Conservation (phyloP, 2,329 filamentous ascomycete genomes). For the Zarea fungicola region DNA sequence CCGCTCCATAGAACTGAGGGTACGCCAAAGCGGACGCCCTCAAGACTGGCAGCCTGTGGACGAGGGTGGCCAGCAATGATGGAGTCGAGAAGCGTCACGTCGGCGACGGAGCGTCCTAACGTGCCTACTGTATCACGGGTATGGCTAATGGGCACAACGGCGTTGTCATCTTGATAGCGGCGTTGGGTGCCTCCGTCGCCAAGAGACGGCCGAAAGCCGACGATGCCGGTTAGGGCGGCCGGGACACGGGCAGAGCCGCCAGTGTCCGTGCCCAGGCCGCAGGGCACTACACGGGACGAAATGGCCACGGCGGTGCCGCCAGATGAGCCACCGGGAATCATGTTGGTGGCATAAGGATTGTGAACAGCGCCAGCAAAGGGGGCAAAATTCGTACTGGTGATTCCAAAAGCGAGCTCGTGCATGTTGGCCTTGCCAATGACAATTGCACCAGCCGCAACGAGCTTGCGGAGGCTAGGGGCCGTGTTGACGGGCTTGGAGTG, state of each 20-base stretch:
- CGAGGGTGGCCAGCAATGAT: conserved; percentile 11
- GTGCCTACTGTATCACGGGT: conserved; percentile 13
- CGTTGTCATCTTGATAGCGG: conserved; percentile 13
- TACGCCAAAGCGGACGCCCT: conserved; percentile 13
- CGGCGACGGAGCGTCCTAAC: conserved; percentile 11
- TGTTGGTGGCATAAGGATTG: conserved; percentile 14
- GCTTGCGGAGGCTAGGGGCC: conserved; percentile 17
- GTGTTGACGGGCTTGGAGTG: conserved; percentile 12
- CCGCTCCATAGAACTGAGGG: conserved; percentile 16
- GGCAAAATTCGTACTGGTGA: conserved; percentile 17
- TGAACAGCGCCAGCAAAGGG: conserved; percentile 17
- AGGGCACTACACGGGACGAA: conserved; percentile 17
- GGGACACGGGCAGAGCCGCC: conserved; percentile 18
- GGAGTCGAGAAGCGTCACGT: conserved; percentile 14
- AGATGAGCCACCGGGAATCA: conserved; percentile 19
- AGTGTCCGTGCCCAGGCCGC: conserved; percentile 19
- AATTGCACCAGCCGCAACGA: conserved; percentile 23
- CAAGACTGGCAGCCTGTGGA: background rate
- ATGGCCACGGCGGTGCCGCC: conserved; percentile 18
- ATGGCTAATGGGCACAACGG: conserved; percentile 13
- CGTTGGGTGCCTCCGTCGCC: conserved; percentile 15
- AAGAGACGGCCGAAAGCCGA: conserved; percentile 17
- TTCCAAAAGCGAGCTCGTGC: conserved; percentile 25
- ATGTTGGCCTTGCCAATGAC: conserved; percentile 49
- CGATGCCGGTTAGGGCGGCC: conserved; percentile 18